Conservation (phyloP, 371 early-diverging fungal species). For the Mortierella sp. region DNA sequence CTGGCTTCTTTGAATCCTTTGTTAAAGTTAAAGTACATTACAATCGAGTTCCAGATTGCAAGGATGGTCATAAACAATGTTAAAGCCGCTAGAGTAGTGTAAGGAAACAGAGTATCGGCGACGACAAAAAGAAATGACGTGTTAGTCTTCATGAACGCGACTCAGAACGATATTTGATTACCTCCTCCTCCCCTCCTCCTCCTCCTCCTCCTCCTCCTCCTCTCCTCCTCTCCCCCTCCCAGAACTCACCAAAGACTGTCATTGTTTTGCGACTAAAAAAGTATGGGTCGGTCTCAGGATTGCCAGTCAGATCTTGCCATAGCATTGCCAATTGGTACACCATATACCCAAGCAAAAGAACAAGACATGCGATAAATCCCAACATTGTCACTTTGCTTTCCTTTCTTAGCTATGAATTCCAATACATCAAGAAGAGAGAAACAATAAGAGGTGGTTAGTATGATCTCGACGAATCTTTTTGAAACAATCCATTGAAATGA, state of each 20-base stretch:
- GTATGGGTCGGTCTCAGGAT: constrained; percentile 31
- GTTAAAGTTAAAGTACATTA: constrained; percentile 47
- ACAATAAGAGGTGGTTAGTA: neutral
- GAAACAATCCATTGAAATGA: no score
- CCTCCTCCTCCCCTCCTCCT: no score
- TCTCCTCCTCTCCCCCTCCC: no score
- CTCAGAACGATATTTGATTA: no score
- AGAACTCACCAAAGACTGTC: constrained; percentile 46
- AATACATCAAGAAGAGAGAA: neutral
- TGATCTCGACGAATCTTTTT: no score
- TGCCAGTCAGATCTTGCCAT: constrained; percentile 24
- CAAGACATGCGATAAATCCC: constrained; percentile 39
- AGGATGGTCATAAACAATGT: constrained; percentile 34
- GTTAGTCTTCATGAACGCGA: no score
- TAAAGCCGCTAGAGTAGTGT: constrained; percentile 13
- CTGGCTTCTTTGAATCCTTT: constrained; percentile 49
- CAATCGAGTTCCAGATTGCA: constrained; percentile 35
- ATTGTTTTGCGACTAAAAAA: constrained; percentile 47
- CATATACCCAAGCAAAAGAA: constrained; percentile 38
- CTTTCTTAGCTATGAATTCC: constrained; percentile 31
- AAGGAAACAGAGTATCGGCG: neutral
- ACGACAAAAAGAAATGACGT: neutral
- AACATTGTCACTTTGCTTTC: constrained; percentile 49
- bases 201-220: no score
- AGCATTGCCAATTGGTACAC: constrained; percentile 19